A percentile compares a stretch with the other conserved stretches of the same genome.
These are phyloP conservation scores for Metschnikowia koreensis DNA, from an alignment of 805 yeast species.

Conservation along the genomic window DNA sequence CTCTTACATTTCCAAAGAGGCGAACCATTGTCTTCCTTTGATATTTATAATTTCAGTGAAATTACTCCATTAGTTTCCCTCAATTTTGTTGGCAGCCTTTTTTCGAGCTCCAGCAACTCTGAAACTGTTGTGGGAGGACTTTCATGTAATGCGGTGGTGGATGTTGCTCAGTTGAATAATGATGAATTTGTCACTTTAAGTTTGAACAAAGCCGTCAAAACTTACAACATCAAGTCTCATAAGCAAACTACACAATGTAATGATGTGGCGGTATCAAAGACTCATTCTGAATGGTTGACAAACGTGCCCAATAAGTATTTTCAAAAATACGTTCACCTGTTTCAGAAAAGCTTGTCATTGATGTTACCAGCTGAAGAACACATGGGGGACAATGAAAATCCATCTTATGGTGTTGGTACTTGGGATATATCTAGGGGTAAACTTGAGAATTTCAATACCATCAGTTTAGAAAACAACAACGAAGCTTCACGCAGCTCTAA, in stretches of 20 bases:
- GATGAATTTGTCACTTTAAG: slow-evolving; percentile 49
- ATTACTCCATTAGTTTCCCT: slow-evolving; percentile 32
- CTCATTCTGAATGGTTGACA: slow-evolving; percentile 24
- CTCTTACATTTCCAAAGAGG: slow-evolving; percentile 52
- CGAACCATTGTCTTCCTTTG: slow-evolving; percentile 34
- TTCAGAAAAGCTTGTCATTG: slow-evolving; percentile 5
- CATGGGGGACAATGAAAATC: slow-evolving; percentile 6
- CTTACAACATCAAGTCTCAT: slow-evolving; percentile 56
- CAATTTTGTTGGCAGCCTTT: slow-evolving; percentile 27
- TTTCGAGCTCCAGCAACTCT: slow-evolving; percentile 11
- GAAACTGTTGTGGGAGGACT: slow-evolving; percentile 32
- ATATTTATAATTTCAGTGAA: slow-evolving; percentile 55
- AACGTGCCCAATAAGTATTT: slow-evolving; percentile 33
- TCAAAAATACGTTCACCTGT: slow-evolving; percentile 12
- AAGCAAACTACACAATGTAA: slow-evolving; percentile 16
- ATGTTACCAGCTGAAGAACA: slow-evolving; percentile 9
- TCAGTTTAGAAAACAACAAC: slow-evolving; percentile 2
- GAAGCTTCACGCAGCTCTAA: not conserved
- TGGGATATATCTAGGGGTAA: slow-evolving; percentile 22
- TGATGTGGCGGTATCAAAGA: slow-evolving; percentile 22
- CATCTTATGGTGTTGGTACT: slow-evolving; percentile 20
- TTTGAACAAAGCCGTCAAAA: slow-evolving; percentile 50
- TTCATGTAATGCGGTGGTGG: slow-evolving; percentile 44
- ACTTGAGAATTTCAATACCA: not conserved
- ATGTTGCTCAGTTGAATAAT: slow-evolving; percentile 36